phyloP scores from a whole-genome alignment of 2,329 filamentous ascomycete species.

The Drechslera avenae region DNA sequence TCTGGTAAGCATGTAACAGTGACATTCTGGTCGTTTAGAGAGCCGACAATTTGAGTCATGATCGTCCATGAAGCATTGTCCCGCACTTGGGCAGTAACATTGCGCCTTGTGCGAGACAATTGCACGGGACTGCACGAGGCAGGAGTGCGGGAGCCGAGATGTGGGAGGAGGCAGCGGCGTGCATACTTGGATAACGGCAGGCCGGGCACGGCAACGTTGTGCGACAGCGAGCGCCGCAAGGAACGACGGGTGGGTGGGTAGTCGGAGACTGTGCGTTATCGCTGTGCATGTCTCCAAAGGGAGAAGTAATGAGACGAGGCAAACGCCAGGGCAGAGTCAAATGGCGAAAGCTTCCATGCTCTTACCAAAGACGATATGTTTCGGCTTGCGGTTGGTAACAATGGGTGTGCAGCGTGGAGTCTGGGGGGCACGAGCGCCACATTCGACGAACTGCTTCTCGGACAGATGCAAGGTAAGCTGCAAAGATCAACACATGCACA shows the following conservation, averaged over 20 bases:
- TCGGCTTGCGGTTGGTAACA: not conserved
- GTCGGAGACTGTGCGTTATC: not conserved
- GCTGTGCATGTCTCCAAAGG: not conserved
- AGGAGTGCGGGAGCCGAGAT: slow-evolving; percentile 3
- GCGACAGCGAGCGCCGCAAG: not conserved
- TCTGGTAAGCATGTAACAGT: not conserved
- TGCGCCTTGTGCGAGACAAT: slow-evolving; percentile 5
- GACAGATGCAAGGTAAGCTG: slow-evolving; percentile 11
- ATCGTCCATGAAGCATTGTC: not conserved
- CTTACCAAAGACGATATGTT: not conserved
- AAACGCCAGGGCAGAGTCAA: too few relatives aligned
- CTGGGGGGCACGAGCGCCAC: not conserved
- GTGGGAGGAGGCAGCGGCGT: slow-evolving; percentile 13
- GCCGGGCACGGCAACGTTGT: slow-evolving; percentile 1
- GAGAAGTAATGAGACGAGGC: not conserved
- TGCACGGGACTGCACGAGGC: slow-evolving; percentile 15
- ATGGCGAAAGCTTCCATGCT: too few relatives aligned
- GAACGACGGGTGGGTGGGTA: not conserved
- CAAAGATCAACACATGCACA: slow-evolving; percentile 8
- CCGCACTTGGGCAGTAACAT: not conserved
- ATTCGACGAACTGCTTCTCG: slow-evolving; percentile 2
- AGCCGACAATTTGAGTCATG: not conserved
- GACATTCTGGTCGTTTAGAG: slow-evolving; percentile 1
- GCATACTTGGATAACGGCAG: not conserved
- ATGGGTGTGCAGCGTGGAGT: not conserved